Base-by-base conservation (phyloP, 2,329 filamentous ascomycete species). In the Claviceps africana region DNA sequence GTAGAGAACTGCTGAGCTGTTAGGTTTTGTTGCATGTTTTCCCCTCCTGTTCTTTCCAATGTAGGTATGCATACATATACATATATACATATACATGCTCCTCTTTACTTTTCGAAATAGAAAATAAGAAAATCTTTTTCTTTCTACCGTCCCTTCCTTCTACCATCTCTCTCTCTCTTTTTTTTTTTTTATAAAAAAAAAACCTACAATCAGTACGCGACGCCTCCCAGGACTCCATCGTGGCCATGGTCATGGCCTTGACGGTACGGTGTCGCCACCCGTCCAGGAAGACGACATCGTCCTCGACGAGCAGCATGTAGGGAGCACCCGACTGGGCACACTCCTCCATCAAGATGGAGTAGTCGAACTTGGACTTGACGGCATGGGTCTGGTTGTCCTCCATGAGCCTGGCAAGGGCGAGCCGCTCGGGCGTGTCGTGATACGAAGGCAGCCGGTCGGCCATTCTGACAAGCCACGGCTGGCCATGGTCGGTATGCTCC, bases 321-420 rank as follows among this genome's bases (percentile, higher is more conserved):
- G 49, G 47, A 17, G 54, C 49, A 7, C 47, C 47, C 8, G 43
- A 42, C 31, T 42, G 48, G 17, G 17, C 17, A 31, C 54, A 56
- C 28, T 50, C 53, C 22, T 54, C 54, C 54, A 56, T 52, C 17
- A 56, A 31, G 17, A 54, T 51, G 11, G 52, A 52, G 21, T 56
- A 56, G 39, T 56, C 52, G 22, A 54, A 51, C 47, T 55, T 55
- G 30, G 51, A 51, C 44, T 55, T 53, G 22, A 49, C 35, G 4
- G 54, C 40, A 21, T 53, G 51, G 7, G 3, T 50, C 15, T 47
- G 21, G 33, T 53, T 42, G 21, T 19, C n/a, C 40, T 53, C 51
- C 51, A 53, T 51, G 8, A 30, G 35, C 33, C 28, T 31, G 15
- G 54, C 54, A 8, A 53, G 39, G 11, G 48, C 44, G n/a, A 51